Evolutionary conservation across 805 yeast genomes (phyloP).

Genomic region (Vanderwaltozyma verrucispora): DNA sequence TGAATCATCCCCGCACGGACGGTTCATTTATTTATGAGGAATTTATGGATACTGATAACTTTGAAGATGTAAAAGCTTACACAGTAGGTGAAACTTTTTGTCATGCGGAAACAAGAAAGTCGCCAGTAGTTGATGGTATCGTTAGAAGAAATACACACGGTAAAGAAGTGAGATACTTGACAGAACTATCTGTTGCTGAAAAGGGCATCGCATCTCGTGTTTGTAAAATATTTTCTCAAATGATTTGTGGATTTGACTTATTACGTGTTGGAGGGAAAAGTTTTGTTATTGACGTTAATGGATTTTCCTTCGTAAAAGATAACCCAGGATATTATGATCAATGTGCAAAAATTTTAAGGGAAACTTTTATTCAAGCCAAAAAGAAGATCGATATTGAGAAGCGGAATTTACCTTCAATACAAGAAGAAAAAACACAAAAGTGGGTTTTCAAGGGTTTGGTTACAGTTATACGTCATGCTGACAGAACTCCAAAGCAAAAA

Average conservation of each 20-base stretch:
- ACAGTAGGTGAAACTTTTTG: slow-evolving; percentile 88
- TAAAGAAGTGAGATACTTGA: slow-evolving; percentile 85
- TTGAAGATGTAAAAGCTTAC: slow-evolving; percentile 97
- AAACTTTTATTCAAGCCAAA: slow-evolving; percentile 59
- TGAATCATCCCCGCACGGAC: slow-evolving; percentile 65
- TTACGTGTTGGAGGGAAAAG: slow-evolving; percentile 80
- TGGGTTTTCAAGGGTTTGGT: slow-evolving; percentile 96
- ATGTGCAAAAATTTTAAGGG: slow-evolving; percentile 66
- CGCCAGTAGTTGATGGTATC: slow-evolving; percentile 99
- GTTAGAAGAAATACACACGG: slow-evolving; percentile 97
- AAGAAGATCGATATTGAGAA: slow-evolving; percentile 34
- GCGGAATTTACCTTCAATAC: slow-evolving; percentile 27
- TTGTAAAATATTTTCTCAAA: slow-evolving; percentile 70
- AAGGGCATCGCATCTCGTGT: slow-evolving; percentile 71
- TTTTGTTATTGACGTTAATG: slow-evolving; percentile 95
- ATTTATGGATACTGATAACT: slow-evolving; percentile 96
- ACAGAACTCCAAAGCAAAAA: slow-evolving; percentile 96
- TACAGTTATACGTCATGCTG: slow-evolving; percentile 90
- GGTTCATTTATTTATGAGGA: slow-evolving; percentile 90
- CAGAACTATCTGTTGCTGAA: slow-evolving; percentile 68
- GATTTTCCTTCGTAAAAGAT: slow-evolving; percentile 95
- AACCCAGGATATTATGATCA: slow-evolving; percentile 76
- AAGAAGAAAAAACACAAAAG: slow-evolving; percentile 51
- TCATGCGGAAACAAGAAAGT: slow-evolving; percentile 96
- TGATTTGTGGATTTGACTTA: slow-evolving; percentile 94